Conservation (phyloP, 371 early-diverging fungal species). For the Rhizomucor miehei region DNA sequence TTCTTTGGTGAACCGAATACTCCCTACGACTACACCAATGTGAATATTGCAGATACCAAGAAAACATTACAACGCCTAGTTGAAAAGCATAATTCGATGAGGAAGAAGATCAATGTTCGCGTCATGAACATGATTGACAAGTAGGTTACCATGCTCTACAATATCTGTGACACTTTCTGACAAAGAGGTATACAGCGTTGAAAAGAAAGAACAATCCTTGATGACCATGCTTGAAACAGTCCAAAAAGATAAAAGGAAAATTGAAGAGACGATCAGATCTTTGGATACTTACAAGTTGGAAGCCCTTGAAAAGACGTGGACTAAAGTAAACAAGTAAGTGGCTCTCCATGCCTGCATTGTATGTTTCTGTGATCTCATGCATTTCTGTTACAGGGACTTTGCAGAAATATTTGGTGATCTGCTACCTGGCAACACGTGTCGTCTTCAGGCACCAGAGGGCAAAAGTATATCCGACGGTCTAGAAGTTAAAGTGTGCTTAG, state of each 20-base stretch:
- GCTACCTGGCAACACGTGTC: conserved; percentile 88
- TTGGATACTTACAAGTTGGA: conserved; percentile 91
- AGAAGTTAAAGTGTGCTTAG: conserved; percentile 95
- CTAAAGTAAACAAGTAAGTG: conserved; percentile 78
- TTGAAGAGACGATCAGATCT: conserved; percentile 87
- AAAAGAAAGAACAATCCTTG: conserved; percentile 83
- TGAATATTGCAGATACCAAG: conserved; percentile 67
- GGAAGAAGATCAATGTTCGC: conserved; percentile 86
- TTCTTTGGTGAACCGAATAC: conserved; percentile 80
- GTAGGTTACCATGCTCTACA: conserved; percentile 27
- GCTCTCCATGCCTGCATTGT: conserved; percentile 6
- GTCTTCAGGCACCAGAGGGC: conserved; percentile 83
- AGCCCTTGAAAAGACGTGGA: conserved; percentile 87
- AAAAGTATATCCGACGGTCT: conserved; percentile 82
- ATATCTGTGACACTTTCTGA: not conserved
- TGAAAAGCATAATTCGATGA: conserved; percentile 72
- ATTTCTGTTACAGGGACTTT: conserved; percentile 70
- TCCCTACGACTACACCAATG: conserved; percentile 75
- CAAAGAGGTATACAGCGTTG: conserved; percentile 52
- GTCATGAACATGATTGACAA: conserved; percentile 96
- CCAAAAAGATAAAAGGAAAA: conserved; percentile 89
- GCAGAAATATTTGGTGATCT: conserved; percentile 94
- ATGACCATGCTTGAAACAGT: conserved; percentile 89
- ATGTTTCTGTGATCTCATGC: not conserved
- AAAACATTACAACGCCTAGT: conserved; percentile 71